A percentile compares a stretch with the other conserved stretches of the same genome.
These are phyloP conservation scores for Colletotrichum nymphaeae DNA, from an alignment of 2,329 filamentous ascomycete genomes.

Conservation along the genomic window DNA sequence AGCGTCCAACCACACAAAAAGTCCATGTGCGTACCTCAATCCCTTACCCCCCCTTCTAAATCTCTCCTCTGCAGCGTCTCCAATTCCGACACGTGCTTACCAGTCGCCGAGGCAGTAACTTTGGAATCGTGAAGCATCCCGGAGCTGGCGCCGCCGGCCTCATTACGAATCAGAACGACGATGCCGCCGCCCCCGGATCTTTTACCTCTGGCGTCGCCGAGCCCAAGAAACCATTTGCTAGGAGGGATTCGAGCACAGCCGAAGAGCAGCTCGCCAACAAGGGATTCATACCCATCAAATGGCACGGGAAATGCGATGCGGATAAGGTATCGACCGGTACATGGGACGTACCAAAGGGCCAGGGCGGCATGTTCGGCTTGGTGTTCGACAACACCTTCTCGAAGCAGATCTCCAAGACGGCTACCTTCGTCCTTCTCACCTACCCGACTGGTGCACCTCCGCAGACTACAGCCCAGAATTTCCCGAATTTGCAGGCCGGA, in stretches of 20 bases:
- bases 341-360: conserved; percentile 78
- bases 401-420: conserved; percentile 93
- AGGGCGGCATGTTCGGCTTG: conserved; percentile 93
- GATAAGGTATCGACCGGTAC: conserved; percentile 94
- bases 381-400: conserved; percentile 99
- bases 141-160: conserved; percentile 72
- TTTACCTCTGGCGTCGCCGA: conserved; percentile 55
- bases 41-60: conserved; percentile 3
- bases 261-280: conserved; percentile 73
- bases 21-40: conserved; percentile 73
- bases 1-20: conserved; percentile 98
- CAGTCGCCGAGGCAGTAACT: conserved; percentile 70
- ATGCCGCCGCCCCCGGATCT: conserved; percentile 59
- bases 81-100: conserved; percentile 20
- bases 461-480: conserved; percentile 74
- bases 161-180: conserved; percentile 55
- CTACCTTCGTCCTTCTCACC: conserved; percentile 93
- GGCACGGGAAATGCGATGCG: conserved; percentile 95
- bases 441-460: conserved; percentile 87
- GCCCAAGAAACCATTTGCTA: conserved; percentile 61
- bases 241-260: conserved; percentile 69
- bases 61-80: background rate
- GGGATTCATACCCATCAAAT: conserved; percentile 78
- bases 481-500: conserved; percentile 67
- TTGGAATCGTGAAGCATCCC: conserved; percentile 97